Percentiles rank a stretch among this genome's conserved stretches.
Conservation (phyloP, 139 green algal genomes). For the Axilococcus clingmanii region DNA sequence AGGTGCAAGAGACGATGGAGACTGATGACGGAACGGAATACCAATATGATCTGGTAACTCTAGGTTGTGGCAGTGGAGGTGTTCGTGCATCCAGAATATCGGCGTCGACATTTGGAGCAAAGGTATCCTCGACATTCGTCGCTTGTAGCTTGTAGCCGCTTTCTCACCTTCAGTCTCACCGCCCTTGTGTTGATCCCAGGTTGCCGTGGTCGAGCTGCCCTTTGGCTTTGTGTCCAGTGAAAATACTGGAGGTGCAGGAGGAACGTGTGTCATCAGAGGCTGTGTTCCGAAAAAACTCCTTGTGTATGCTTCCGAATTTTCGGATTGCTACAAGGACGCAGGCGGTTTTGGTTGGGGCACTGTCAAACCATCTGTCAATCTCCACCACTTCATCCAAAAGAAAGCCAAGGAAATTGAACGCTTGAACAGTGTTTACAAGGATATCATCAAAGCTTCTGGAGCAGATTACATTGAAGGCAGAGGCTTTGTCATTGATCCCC, state of each 20-base stretch:
- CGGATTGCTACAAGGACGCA: constrained; percentile 55
- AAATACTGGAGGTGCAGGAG: constrained; percentile 60
- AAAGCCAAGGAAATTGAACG: constrained; percentile 86
- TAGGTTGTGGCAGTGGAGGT: constrained; percentile 83
- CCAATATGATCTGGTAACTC: constrained; percentile 82
- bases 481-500: constrained; percentile 64
- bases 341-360: constrained; percentile 59
- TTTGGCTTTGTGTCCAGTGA: constrained; percentile 72
- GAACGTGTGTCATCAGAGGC: constrained; percentile 71
- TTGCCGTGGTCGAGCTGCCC: constrained; percentile 86
- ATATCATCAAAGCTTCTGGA: constrained; percentile 63
- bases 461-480: constrained; percentile 57
- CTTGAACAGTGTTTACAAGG: constrained; percentile 85
- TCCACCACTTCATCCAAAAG: constrained; percentile 7
- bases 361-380: constrained; percentile 22
- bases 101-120: constrained; percentile 40
- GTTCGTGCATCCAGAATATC: constrained; percentile 66
- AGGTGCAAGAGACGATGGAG: not conserved
- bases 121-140: constrained; percentile 12
- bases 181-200: constrained; percentile 36
- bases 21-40: not conserved
- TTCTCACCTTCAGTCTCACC: not conserved
- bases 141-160: not conserved
- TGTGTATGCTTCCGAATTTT: constrained; percentile 39
- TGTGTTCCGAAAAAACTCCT: constrained; percentile 73